Base-by-base conservation (phyloP, 1,284 basidiomycete species). In the Apiotrichum brassicae region DNA sequence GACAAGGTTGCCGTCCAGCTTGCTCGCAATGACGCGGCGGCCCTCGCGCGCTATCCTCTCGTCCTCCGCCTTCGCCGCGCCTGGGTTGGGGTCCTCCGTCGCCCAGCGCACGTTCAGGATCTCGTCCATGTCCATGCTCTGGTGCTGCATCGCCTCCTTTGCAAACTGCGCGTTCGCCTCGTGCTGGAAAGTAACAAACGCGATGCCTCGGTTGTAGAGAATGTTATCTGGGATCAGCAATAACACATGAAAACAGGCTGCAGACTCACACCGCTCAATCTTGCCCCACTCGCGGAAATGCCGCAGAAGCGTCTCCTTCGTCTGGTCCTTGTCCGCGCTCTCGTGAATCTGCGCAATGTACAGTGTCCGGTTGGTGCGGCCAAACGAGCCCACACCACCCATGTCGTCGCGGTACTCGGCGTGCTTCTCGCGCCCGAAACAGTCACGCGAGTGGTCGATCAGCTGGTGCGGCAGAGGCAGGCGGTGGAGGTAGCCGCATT, bases 211-310 rank as follows among this genome's bases (percentile, higher is more conserved):
- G 68, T 91, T 90, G 66, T 92, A 87, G 28, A 99, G 78, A 26
- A 97, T 85, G 48, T 89, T 87, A 67, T 94, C 91, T 35, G 8
- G 24, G 28, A 8, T 7, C 28, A 13, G 12, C 9, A 16, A 7
- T n/a, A n/a, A n/a, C n/a, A n/a, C n/a, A n/a, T n/a, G n/a, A n/a
- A 30, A 30, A 14, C 28, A 30, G 12, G 33, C n/a, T n/a, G 33
- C 19, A 1, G 9, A 83, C 87, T 58, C 63, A 93, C 92, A 85
- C 64, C 84, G 82, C 66, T 93, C 89, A 57, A 99, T 88, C 60
- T 87, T 84, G n/a, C 94, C 94, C 85, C 88, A 99, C 68, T 97
- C 94, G 61, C 85, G 87, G 69, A 98, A 98, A 77, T 98, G 95
- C 53, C 88, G 77, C 58, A 80, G 77, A 18, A 97, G 82, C 28